phyloP scores from a whole-genome alignment of 768 basidiomycete genomes.

The Ramaria sp. region DNA sequence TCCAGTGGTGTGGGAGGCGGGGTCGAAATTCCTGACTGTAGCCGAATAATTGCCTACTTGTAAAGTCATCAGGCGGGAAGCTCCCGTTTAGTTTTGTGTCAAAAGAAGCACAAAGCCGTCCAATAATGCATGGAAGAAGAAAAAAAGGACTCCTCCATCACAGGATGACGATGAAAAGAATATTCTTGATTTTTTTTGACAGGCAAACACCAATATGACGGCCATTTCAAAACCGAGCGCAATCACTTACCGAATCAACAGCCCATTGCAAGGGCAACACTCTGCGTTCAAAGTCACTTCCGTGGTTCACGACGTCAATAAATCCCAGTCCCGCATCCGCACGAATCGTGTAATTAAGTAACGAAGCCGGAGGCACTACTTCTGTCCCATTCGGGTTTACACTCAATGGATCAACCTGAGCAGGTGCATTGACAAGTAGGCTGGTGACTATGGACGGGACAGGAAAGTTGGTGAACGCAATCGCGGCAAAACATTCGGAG shows the following conservation, averaged over 20 bases:
- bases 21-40: conserved; percentile 40
- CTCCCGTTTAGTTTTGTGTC: too few relatives aligned
- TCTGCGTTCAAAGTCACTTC: conserved; percentile 55
- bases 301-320: conserved; percentile 56
- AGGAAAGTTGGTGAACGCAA: conserved; percentile 38
- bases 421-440: neutral
- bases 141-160: too few relatives aligned
- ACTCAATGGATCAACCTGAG: neutral
- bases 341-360: conserved; percentile 51
- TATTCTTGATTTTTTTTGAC: too few relatives aligned
- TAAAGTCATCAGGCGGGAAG: neutral
- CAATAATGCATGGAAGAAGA: neutral
- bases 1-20: conserved; percentile 47
- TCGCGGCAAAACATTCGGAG: conserved; percentile 59
- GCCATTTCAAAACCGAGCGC: too few relatives aligned
- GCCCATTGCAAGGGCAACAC: conserved; percentile 71
- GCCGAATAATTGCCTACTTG: conserved; percentile 56
- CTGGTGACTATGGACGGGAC: conserved; percentile 13
- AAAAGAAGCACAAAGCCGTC: neutral
- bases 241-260: conserved; percentile 47
- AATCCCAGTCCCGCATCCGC: conserved; percentile 54
- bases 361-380: neutral
- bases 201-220: too few relatives aligned
- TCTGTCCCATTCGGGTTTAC: conserved; percentile 6
- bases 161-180: too few relatives aligned